Conservation (phyloP, 2,329 filamentous ascomycete species). For the Penicillium sclerotiorum region DNA sequence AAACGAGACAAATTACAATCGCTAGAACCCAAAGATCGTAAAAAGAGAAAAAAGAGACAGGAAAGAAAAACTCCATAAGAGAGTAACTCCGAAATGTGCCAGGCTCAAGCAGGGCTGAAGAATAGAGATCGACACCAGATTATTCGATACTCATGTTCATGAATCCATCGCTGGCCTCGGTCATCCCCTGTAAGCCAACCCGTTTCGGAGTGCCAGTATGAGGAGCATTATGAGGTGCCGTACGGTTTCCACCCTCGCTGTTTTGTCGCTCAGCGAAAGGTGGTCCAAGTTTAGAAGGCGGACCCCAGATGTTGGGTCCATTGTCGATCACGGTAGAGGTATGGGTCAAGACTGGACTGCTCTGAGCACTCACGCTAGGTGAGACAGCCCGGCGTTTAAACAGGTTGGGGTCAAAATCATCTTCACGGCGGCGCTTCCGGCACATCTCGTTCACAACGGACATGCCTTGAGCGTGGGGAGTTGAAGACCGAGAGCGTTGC, state of each 20-base stretch:
- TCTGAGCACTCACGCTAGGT: constrained; percentile 86
- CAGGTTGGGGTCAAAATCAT: constrained; percentile 83
- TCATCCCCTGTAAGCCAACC: constrained; percentile 88
- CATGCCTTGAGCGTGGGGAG: constrained; percentile 41
- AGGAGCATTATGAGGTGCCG: constrained; percentile 43
- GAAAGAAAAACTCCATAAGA: constrained; percentile 1
- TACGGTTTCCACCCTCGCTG: constrained; percentile 54
- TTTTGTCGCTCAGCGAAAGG: constrained; percentile 54
- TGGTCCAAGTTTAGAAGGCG: constrained; percentile 58
- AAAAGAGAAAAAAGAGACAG: too few relatives aligned
- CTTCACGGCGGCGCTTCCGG: constrained; percentile 80
- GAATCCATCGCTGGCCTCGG: constrained; percentile 88
- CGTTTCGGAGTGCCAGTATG: constrained; percentile 52
- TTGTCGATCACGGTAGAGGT: constrained; percentile 75
- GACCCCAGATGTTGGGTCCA: constrained; percentile 66
- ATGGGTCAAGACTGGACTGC: constrained; percentile 80
- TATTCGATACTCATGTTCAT: constrained; percentile 98
- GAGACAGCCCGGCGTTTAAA: constrained; percentile 93
- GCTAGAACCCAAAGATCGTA: too few relatives aligned
- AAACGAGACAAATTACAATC: not conserved
- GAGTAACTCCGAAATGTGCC: too few relatives aligned
- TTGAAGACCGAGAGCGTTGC: constrained; percentile 43
- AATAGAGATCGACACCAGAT: not conserved
- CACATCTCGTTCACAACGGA: constrained; percentile 73
- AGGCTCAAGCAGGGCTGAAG: too few relatives aligned